Conservation (phyloP, 768 basidiomycete species). For the Tylopilus sp. region DNA sequence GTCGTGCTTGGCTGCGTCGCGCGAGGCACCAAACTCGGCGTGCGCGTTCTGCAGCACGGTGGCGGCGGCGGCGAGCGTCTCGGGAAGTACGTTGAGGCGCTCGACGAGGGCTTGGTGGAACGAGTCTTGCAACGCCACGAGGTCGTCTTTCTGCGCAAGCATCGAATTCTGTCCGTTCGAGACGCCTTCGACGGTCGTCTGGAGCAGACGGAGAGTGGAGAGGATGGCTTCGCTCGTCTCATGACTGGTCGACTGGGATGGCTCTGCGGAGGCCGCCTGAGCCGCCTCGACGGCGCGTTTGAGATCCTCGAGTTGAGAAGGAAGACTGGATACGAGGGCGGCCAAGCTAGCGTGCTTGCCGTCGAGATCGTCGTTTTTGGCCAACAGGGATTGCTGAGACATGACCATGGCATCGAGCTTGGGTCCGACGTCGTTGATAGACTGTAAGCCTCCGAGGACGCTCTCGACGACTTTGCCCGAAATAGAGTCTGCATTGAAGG, state of each 20-base stretch:
- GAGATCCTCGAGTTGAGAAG: conserved; percentile 43
- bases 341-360: conserved; percentile 40
- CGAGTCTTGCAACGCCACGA: conserved; percentile 47
- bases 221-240: conserved; percentile 25
- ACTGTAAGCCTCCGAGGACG: conserved; percentile 43
- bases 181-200: conserved; percentile 47
- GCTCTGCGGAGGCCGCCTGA: conserved; percentile 17
- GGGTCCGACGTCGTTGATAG: conserved; percentile 37
- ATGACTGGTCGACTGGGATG: conserved; percentile 15
- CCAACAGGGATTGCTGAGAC: conserved; percentile 40
- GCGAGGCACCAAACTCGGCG: conserved; percentile 57
- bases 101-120: conserved; percentile 52
- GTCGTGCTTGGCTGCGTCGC: conserved; percentile 57
- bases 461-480: conserved; percentile 53
- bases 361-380: conserved; percentile 37
- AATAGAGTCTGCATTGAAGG: conserved; percentile 59
- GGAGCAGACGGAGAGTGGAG: conserved; percentile 43
- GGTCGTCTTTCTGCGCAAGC: conserved; percentile 45
- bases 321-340: conserved; percentile 44
- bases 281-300: conserved; percentile 41
- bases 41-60: conserved; percentile 57
- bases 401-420: conserved; percentile 41
- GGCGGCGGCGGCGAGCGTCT: conserved; percentile 50
- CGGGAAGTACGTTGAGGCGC: conserved; percentile 58
- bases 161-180: conserved; percentile 49